Base-by-base conservation (phyloP, 176 grass and related monocot species). In the Musa beccarii region DNA sequence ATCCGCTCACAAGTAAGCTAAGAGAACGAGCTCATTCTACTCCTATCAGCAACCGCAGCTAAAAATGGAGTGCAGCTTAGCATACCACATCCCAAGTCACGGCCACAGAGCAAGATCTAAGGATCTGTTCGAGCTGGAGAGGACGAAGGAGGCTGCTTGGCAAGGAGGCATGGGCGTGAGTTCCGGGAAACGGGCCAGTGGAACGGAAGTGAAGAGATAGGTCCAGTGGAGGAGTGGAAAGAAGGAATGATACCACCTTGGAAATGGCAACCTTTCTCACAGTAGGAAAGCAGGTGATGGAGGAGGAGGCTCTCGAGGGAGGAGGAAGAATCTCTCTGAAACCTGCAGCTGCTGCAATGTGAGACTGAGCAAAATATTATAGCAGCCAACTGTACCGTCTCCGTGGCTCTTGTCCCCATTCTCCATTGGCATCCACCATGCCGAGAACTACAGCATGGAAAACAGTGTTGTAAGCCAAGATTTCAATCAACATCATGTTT, bases 191-290 rank as follows among this genome's bases (percentile, higher is more conserved):
- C 12, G 72, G 23, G 29, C 24, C 20, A 15, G 57, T 9, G 71
- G 22, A 55, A 55, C 57, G 24, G 72, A 55, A 74, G 29, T 8
- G 57, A 43, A 6, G 57, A 61, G 57, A 20, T 1, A 4, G 57
- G 1, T n/a, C 6, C 57, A 61, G 34, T 43, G 34, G 57, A 57
- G 55, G 55, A 20, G 57, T 61, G 57, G 56, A 57, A 34, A 19
- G 22, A 29, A 26, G 52, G 71, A 56, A 56, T 74, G 15, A 74
- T 54, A 24, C 51, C 52, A 74, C 72, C 53, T 74, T 55, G 72
- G 72, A 74, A 74, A 74, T 53, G 21, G 72, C 26, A 24, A 69
- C 67, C 57, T 61, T 61, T 17, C 57, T n/a, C 57, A n/a, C 57
- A 4, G 17, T 15, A 61, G 19, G 57, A 61, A 61, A 19, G 57